A percentile compares a stretch with the other conserved stretches of the same genome.
phyloP scores from a whole-genome alignment of 208 protist species.

The Trypanosoma avium region DNA sequence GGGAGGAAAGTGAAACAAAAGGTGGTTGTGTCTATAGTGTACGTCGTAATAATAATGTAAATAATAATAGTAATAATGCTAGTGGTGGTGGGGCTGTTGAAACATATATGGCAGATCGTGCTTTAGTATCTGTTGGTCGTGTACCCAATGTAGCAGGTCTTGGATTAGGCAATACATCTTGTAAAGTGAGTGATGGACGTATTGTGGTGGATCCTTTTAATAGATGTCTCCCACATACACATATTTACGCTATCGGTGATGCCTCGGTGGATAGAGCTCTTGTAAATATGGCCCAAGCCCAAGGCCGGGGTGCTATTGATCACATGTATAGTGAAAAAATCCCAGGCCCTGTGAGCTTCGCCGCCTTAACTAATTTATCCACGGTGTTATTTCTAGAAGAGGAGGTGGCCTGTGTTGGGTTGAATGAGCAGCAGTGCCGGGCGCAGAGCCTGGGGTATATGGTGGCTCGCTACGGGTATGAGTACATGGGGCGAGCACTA shows the following conservation, averaged over 20 bases:
- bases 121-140: constrained; percentile 59
- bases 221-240: constrained; percentile 58
- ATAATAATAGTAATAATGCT: background rate
- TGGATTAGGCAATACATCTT: constrained; percentile 56
- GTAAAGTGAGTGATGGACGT: constrained; percentile 42
- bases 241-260: constrained; percentile 79
- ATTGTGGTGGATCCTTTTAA: constrained; percentile 49
- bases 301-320: constrained; percentile 48
- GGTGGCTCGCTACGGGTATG: constrained; percentile 42
- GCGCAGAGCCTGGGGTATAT: constrained; percentile 47
- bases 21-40: constrained; percentile 49
- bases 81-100: constrained; percentile 33
- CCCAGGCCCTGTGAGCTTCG: constrained; percentile 20
- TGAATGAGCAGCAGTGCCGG: constrained; percentile 67
- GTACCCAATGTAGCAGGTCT: constrained; percentile 45
- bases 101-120: constrained; percentile 52
- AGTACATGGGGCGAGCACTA: constrained; percentile 46
- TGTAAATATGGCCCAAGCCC: constrained; percentile 50
- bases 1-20: constrained; percentile 18
- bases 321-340: constrained; percentile 57
- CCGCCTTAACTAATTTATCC: constrained; percentile 36
- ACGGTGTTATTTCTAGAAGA: constrained; percentile 60
- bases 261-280: constrained; percentile 30
- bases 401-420: constrained; percentile 61
- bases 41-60: constrained; percentile 24